Percentiles rank a stretch among this genome's conserved stretches.
Evolutionary conservation across 495 filamentous ascomycete genomes (phyloP).

Genomic region (Oleoguttula mirabilis): DNA sequence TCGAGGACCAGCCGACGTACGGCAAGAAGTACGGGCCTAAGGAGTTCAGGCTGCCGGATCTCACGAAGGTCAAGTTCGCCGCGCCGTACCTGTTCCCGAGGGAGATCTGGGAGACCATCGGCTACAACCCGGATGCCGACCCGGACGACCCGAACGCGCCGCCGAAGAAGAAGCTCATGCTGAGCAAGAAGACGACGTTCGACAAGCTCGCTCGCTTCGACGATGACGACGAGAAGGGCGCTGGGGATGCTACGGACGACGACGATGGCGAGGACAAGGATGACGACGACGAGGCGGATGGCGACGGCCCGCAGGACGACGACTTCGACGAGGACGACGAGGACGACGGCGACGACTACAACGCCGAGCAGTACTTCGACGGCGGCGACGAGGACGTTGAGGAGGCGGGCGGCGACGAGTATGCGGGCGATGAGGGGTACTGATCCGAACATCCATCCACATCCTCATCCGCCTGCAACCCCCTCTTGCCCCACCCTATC

Average conservation of each 20-base stretch:
- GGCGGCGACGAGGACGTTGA: slow-evolving; percentile 48
- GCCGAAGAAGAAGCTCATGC: slow-evolving; percentile 22
- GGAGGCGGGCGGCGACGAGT: slow-evolving; percentile 36
- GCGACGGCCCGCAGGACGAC: slow-evolving; percentile 33
- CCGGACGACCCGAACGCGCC: slow-evolving; percentile 27
- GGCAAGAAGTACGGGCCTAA: slow-evolving; percentile 36
- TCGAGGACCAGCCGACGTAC: slow-evolving; percentile 49
- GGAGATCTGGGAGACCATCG: slow-evolving; percentile 34
- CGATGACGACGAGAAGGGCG: slow-evolving; percentile 29
- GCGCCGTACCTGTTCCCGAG: slow-evolving; percentile 45
- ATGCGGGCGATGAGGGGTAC: slow-evolving; percentile 4
- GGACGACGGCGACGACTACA: slow-evolving; percentile 48
- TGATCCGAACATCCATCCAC: too few relatives aligned
- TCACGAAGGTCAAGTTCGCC: slow-evolving; percentile 39
- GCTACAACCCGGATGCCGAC: slow-evolving; percentile 31
- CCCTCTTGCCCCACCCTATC: too few relatives aligned
- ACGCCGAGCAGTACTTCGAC: slow-evolving; percentile 56
- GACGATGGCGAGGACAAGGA: slow-evolving; percentile 19
- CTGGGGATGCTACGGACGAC: slow-evolving; percentile 30
- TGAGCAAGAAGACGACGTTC: slow-evolving; percentile 8
- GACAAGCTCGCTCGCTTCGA: slow-evolving; percentile 36
- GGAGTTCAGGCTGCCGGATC: slow-evolving; percentile 31
- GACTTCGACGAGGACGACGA: slow-evolving; percentile 39
- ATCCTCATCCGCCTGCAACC: too few relatives aligned
- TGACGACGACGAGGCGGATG: slow-evolving; percentile 29